These are phyloP conservation scores for Gigaspora rosea DNA, from an alignment of 192 early-diverging fungal species.

Conservation along the genomic window DNA sequence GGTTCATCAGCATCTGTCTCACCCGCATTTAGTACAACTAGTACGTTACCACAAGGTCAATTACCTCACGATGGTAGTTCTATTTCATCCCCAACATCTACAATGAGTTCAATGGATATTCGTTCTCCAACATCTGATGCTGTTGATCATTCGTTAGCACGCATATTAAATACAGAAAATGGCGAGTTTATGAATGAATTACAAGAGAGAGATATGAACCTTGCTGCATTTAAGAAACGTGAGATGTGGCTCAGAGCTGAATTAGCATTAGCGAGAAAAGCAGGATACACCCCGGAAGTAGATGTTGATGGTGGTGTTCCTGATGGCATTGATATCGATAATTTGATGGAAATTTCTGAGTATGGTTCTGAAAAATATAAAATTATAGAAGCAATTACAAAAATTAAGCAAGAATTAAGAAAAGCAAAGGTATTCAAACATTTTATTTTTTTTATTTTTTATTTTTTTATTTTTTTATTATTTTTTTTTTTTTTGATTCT, in stretches of 20 bases:
- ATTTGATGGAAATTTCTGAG: slow-evolving; percentile 44
- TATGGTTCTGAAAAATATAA: slow-evolving; percentile 49
- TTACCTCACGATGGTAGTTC: background rate
- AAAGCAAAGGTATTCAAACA: slow-evolving; percentile 35
- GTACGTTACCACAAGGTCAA: background rate
- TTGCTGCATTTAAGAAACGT: slow-evolving; percentile 41
- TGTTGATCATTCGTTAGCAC: slow-evolving; percentile 7
- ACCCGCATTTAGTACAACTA: background rate
- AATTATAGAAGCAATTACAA: slow-evolving; percentile 49
- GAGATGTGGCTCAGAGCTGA: slow-evolving; percentile 52
- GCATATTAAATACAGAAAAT: slow-evolving; percentile 23
- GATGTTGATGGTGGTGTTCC: slow-evolving; percentile 28
- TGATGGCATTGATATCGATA: slow-evolving; percentile 32
- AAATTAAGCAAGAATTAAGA: slow-evolving; percentile 52
- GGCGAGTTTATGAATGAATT: slow-evolving; percentile 35
- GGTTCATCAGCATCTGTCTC: no score
- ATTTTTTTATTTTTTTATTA: background rate
- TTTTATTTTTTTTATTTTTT: background rate
- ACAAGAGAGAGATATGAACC: slow-evolving; percentile 32
- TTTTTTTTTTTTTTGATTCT: background rate
- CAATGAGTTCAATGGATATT: background rate
- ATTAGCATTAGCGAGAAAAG: slow-evolving; percentile 44
- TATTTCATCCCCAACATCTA: background rate
- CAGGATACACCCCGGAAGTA: slow-evolving; percentile 28
- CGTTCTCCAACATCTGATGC: background rate